Percentiles rank a stretch among this genome's conserved stretches.
Evolutionary conservation across 2,329 filamentous ascomycete species (phyloP).

Genomic region (Cordyceps fumosorosea): DNA sequence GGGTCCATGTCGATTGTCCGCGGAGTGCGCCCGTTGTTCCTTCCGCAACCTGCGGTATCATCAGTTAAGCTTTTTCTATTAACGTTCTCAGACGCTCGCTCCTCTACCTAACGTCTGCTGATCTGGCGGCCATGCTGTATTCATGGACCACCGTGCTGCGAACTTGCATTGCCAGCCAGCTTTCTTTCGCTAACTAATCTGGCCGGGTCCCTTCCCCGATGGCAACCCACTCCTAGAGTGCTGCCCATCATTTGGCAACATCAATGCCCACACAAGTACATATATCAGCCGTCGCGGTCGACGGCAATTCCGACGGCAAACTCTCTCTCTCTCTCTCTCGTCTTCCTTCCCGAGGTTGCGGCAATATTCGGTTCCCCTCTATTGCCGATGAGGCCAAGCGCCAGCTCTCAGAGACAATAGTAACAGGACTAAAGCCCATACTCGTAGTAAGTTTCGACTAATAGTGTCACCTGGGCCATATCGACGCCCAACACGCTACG

Average conservation of each 20-base stretch:
- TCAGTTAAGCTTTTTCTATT: neutral
- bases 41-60: neutral
- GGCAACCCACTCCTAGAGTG: neutral
- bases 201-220: too few species aligned
- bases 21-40: neutral
- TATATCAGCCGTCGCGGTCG: neutral
- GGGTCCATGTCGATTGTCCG: neutral
- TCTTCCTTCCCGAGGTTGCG: neutral
- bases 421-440: neutral
- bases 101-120: neutral
- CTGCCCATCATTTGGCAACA: neutral
- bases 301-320: too few species aligned
- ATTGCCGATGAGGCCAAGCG: neutral
- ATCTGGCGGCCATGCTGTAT: too few species aligned
- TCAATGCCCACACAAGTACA: neutral
- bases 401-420: too few species aligned
- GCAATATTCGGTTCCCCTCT: neutral
- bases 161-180: too few species aligned
- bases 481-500: neutral
- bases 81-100: neutral
- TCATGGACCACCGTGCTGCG: too few species aligned
- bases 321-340: too few species aligned
- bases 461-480: neutral
- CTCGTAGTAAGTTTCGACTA: neutral
- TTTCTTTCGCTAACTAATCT: too few species aligned